A percentile compares a stretch with the other conserved stretches of the same genome.
These are phyloP conservation scores for Dactylorhiza incarnata DNA, from an alignment of 106 monocot genomes.

Conservation along the genomic window DNA sequence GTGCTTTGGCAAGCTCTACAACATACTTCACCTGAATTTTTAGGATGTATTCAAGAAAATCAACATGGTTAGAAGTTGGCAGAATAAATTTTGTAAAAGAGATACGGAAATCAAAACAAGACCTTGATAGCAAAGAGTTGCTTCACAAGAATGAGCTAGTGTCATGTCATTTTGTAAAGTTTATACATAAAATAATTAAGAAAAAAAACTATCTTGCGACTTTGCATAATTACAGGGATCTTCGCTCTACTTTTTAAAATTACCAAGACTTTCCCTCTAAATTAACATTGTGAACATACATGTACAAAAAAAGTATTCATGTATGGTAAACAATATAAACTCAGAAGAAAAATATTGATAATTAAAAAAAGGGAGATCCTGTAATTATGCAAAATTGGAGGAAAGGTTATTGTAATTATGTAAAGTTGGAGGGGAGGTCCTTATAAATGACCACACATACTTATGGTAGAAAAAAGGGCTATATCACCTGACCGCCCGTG, in stretches of 20 bases:
- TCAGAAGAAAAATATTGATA: too few species aligned
- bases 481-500: conserved; percentile 77
- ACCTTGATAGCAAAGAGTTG: background rate
- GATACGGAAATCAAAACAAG: background rate
- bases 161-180: background rate
- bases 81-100: background rate
- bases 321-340: too few species aligned
- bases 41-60: background rate
- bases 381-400: too few species aligned
- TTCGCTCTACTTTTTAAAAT: too few species aligned
- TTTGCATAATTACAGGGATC: too few species aligned
- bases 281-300: too few species aligned
- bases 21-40: conserved; percentile 81
- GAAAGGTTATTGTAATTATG: too few species aligned
- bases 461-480: background rate
- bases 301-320: too few species aligned
- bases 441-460: background rate
- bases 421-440: too few species aligned
- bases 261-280: too few species aligned
- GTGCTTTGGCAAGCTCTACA: conserved; percentile 83
- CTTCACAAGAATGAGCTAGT: background rate
- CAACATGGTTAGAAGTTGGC: background rate
- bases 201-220: too few species aligned
- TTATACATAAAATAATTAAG: background rate
- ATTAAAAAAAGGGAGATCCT: too few species aligned